phyloP scores from a whole-genome alignment of 768 basidiomycete species.

The Boletus huronensis region DNA sequence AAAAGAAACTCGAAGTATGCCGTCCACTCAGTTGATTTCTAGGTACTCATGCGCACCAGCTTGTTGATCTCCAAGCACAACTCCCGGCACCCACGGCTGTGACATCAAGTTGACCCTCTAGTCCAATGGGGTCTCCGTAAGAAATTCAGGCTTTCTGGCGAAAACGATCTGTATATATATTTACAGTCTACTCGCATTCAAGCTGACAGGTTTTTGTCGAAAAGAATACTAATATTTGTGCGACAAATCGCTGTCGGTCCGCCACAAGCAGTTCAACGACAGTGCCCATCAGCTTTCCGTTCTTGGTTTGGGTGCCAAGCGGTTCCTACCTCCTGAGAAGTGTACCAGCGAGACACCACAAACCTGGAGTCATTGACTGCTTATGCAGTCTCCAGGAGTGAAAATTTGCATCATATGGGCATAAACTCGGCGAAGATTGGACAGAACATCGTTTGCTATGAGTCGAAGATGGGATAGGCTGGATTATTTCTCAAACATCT shows the following conservation, averaged over 20 bases:
- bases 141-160: background rate
- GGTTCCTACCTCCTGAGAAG: slow-evolving; percentile 42
- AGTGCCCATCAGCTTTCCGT: slow-evolving; percentile 56
- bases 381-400: slow-evolving; percentile 33
- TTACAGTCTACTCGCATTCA: background rate
- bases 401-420: slow-evolving; percentile 42
- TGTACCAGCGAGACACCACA: slow-evolving; percentile 41
- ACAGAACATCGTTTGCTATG: background rate
- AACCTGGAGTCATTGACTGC: slow-evolving; percentile 41
- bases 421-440: background rate
- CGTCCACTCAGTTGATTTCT: background rate
- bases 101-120: slow-evolving; percentile 6
- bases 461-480: background rate
- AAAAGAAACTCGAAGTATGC: slow-evolving; percentile 76
- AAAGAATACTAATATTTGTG: background rate
- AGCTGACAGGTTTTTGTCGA: background rate
- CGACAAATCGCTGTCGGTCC: background rate
- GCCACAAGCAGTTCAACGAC: background rate
- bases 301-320: slow-evolving; percentile 43
- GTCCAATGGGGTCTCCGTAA: background rate
- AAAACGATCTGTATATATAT: background rate
- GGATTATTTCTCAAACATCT: slow-evolving; percentile 3
- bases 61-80: slow-evolving; percentile 64
- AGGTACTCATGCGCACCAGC: slow-evolving; percentile 37
- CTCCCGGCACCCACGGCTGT: slow-evolving; percentile 38